Evolutionary conservation across 768 basidiomycete species (phyloP).

Genomic region (Pisolithus marmoratus): DNA sequence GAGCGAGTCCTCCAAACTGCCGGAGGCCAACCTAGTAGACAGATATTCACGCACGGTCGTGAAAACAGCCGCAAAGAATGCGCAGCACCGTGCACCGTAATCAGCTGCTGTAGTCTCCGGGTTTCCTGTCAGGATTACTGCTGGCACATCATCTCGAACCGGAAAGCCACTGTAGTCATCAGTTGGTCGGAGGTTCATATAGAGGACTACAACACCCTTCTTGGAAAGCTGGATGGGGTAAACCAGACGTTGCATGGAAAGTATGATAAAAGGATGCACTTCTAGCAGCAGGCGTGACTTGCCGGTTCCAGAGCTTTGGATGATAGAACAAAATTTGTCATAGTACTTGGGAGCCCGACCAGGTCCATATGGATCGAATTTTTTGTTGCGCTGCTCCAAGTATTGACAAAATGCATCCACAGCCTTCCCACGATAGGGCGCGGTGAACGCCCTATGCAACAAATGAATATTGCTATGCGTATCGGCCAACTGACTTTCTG

Average conservation of each 20-base stretch:
- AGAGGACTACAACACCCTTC: constrained; percentile 15
- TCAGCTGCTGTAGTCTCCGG: not conserved
- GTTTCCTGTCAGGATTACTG: constrained; percentile 9
- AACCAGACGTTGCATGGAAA: not conserved
- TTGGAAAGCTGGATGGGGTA: no score
- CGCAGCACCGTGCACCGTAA: constrained; percentile 6
- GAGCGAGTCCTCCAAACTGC: no score
- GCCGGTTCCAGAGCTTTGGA: no score
- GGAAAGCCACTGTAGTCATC: constrained; percentile 8
- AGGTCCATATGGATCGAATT: not conserved
- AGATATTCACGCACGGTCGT: not conserved
- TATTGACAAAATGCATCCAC: constrained; percentile 5
- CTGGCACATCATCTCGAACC: constrained; percentile 9
- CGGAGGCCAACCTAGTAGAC: not conserved
- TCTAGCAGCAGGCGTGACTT: constrained; percentile 13
- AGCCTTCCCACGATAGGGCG: not conserved
- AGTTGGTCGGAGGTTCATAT: constrained; percentile 9
- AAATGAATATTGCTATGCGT: no score
- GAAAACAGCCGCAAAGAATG: constrained; percentile 13
- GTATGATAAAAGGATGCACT: not conserved
- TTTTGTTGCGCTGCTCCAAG: not conserved
- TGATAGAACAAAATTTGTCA: constrained; percentile 11
- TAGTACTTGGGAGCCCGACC: not conserved
- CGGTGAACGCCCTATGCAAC: no score
- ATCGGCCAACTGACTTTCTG: no score